Base-by-base conservation (phyloP, 1,284 basidiomycete species). In the Ustilago loliicola region DNA sequence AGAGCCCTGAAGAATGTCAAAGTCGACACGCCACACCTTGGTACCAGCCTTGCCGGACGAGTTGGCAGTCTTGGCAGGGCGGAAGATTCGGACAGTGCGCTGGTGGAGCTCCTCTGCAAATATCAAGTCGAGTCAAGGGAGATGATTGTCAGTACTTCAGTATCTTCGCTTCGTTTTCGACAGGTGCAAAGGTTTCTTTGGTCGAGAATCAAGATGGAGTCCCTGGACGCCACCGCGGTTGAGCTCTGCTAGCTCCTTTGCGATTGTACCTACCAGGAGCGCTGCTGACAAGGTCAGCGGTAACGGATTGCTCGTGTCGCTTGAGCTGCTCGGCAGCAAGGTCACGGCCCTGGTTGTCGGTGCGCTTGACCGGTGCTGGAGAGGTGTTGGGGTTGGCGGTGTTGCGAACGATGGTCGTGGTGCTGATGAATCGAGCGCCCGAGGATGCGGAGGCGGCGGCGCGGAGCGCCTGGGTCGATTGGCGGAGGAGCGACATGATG, bases 21-120 rank as follows among this genome's bases (percentile, higher is more conserved):
- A 99, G 88, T 99, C 96, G 83, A 99, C 91, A 77, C 94, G 90
- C 96, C 96, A 99, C 82, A 92, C 91, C 81, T 92, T 91, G 25
- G 92, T 92, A 88, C 96, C 96, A 58, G 91, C 92, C 72, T 80
- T 90, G 59, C 94, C 96, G 59, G 94, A 95, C 87, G 98, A 95
- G 91, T 96, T 98, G 10, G 96, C 96, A 78, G 94, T 95, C 80
- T 94, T 93, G 25, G 95, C 92, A 0, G 96, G 94, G 86, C 95
- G 93, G 89, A 91, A 99, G 87, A 99, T 95, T 68, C 96, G 91
- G 40, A 98, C 96, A 29, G 91, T 88, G 55, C 96, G 93, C 86
- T 94, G 92, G 73, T 91, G 91, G 71, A 98, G 90, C 87, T 97
- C 92, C 79, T 88, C 94, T 95, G 77, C 47, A 13, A 27, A n/a